Evolutionary conservation across 2,329 filamentous ascomycete species (phyloP).

Genomic region (Sporothrix pseudoabietina): DNA sequence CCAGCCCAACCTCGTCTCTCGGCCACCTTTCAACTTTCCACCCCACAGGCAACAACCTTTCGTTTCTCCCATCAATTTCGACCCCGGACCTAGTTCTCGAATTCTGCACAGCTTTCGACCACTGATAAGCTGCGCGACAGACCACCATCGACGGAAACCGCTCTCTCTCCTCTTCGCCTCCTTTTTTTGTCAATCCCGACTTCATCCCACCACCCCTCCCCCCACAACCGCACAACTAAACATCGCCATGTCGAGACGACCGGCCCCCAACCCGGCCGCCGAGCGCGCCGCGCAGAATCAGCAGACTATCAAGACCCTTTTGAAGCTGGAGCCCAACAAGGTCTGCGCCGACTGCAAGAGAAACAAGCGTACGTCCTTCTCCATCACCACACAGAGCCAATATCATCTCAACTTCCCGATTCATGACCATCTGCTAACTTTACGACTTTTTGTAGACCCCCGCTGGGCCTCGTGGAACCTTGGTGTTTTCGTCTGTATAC

Average conservation of each 20-base stretch:
- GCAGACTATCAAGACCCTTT: slow-evolving; percentile 86
- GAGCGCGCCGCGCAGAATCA: slow-evolving; percentile 92
- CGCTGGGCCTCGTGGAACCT: slow-evolving; percentile 99
- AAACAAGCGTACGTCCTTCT: slow-evolving; percentile 78
- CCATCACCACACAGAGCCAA: neutral
- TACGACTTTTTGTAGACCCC: slow-evolving; percentile 64
- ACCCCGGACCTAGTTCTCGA: neutral
- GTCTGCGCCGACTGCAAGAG: slow-evolving; percentile 97
- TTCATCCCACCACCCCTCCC: neutral
- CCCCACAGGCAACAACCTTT: neutral
- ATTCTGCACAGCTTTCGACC: neutral
- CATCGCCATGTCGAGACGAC: slow-evolving; percentile 71
- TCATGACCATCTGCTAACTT: neutral
- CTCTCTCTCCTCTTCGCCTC: neutral
- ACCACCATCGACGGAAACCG: neutral
- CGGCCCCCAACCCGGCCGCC: slow-evolving; percentile 72
- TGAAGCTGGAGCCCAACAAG: slow-evolving; percentile 96
- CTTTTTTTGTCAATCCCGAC: neutral
- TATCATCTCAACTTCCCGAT: neutral
- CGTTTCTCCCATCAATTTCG: neutral
- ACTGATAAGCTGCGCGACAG: neutral
- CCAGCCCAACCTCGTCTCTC: slow-evolving; percentile 24
- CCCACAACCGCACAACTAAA: neutral
- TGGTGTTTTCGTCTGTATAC: slow-evolving; percentile 95
- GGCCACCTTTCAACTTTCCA: slow-evolving; percentile 20